A percentile compares a stretch with the other conserved stretches of the same genome.
Evolutionary conservation across 352 stramenopile species (phyloP).

Genomic region (Aphanomyces invadans): DNA sequence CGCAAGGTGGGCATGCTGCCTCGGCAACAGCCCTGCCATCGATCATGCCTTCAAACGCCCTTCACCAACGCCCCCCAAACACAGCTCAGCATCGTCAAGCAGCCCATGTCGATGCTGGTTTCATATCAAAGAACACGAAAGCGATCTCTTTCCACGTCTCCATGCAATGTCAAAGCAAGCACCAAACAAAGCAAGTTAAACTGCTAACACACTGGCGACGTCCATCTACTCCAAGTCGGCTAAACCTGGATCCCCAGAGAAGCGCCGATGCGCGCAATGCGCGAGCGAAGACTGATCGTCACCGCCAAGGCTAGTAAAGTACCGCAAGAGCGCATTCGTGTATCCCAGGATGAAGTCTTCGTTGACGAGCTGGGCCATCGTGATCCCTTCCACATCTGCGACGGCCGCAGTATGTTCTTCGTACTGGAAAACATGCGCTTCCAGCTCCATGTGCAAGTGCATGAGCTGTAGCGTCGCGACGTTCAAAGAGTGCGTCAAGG

Average conservation of each 20-base stretch:
- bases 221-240: conserved; percentile 5
- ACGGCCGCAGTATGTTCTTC: background rate
- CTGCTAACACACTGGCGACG: too few species aligned
- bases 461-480: conserved; percentile 11
- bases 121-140: too few species aligned
- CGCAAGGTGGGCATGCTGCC: too few species aligned
- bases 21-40: too few species aligned
- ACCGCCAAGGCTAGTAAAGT: background rate
- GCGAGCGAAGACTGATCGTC: background rate
- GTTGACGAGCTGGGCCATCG: conserved; percentile 4
- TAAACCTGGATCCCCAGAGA: background rate
- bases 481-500: background rate
- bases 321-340: background rate
- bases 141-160: too few species aligned
- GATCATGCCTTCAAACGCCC: too few species aligned
- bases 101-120: too few species aligned
- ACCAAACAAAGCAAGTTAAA: too few species aligned
- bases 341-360: conserved; percentile 20
- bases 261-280: conserved; percentile 5
- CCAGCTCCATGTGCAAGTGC: conserved; percentile 20
- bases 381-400: background rate
- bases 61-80: too few species aligned
- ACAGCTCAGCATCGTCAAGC: too few species aligned
- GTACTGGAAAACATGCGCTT: conserved; percentile 9
- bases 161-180: too few species aligned